These are phyloP conservation scores for Chenopodium suecicum DNA, from an alignment of 148 eudicot species.

Conservation along the genomic window DNA sequence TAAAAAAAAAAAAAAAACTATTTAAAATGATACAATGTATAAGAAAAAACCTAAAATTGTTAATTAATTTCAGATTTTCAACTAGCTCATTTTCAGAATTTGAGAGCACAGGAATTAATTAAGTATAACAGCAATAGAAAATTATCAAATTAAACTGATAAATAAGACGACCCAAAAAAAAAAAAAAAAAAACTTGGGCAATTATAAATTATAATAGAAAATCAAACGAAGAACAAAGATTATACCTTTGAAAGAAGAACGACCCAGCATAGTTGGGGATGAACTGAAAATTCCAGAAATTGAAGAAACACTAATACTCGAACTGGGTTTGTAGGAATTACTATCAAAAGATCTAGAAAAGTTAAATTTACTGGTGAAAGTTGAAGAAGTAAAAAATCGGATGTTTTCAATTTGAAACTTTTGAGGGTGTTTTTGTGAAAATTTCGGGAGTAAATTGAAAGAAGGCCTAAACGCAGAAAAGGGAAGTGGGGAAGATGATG, in stretches of 20 bases:
- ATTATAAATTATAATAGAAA: neutral
- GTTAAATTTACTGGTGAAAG: neutral
- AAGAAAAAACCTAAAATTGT: neutral
- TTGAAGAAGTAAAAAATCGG: slow-evolving; percentile 15
- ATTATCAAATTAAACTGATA: neutral
- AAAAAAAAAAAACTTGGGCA: neutral
- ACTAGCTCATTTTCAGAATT: neutral
- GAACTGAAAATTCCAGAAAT: slow-evolving; percentile 8
- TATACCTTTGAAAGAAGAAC: slow-evolving; percentile 28
- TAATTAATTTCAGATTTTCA: neutral
- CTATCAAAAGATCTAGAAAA: slow-evolving; percentile 1
- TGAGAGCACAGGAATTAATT: neutral
- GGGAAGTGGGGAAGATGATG: slow-evolving; percentile 13
- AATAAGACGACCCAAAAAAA: too few relatives aligned
- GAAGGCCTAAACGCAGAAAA: slow-evolving; percentile 22
- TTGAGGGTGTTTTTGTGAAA: slow-evolving; percentile 17
- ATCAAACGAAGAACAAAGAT: neutral
- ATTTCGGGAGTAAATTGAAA: slow-evolving; percentile 23
- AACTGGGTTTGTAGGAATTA: slow-evolving; percentile 23
- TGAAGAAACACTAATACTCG: slow-evolving; percentile 16
- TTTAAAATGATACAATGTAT: neutral
- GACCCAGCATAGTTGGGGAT: slow-evolving; percentile 29
- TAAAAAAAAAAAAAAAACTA: neutral
- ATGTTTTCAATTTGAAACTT: slow-evolving; percentile 14
- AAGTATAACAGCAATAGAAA: neutral